Conservation (phyloP, 129 eudicot genomes). For the Oenanthe sinensis region DNA sequence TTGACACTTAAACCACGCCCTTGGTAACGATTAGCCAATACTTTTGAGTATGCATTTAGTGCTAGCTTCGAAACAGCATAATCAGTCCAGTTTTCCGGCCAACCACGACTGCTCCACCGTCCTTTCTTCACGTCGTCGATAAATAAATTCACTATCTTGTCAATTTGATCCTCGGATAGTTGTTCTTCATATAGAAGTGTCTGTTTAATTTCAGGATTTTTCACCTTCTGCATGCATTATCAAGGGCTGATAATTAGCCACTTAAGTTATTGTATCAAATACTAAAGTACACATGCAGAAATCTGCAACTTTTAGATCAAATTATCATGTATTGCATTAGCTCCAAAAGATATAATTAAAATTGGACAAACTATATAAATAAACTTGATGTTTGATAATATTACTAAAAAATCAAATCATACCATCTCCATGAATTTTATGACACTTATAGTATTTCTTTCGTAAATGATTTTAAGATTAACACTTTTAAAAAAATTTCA, state of each 20-base stretch:
- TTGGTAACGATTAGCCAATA: constrained; percentile 43
- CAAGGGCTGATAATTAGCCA: not conserved
- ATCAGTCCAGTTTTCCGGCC: constrained; percentile 90
- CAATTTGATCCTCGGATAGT: constrained; percentile 43
- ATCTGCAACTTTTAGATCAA: too few relatives aligned
- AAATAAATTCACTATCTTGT: constrained; percentile 35
- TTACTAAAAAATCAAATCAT: too few relatives aligned
- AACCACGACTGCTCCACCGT: constrained; percentile 53
- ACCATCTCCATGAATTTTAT: too few relatives aligned
- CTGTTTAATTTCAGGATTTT: constrained; percentile 28
- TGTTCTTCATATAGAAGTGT: constrained; percentile 42
- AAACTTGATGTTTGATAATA: too few relatives aligned
- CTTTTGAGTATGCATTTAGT: constrained; percentile 56
- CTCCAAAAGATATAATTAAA: too few relatives aligned
- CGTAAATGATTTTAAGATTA: too few relatives aligned
- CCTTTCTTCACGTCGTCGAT: constrained; percentile 47
- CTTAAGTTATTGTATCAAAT: not conserved
- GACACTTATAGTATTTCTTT: too few relatives aligned
- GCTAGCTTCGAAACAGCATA: constrained; percentile 84
- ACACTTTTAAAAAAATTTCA: too few relatives aligned
- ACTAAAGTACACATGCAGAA: not conserved
- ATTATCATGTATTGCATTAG: too few relatives aligned
- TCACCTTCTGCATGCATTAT: constrained; percentile 47
- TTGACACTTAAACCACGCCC: constrained; percentile 44
- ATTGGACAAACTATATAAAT: too few relatives aligned